Base-by-base conservation (phyloP, 2,329 filamentous ascomycete species). In the Botrytis sinoallii region DNA sequence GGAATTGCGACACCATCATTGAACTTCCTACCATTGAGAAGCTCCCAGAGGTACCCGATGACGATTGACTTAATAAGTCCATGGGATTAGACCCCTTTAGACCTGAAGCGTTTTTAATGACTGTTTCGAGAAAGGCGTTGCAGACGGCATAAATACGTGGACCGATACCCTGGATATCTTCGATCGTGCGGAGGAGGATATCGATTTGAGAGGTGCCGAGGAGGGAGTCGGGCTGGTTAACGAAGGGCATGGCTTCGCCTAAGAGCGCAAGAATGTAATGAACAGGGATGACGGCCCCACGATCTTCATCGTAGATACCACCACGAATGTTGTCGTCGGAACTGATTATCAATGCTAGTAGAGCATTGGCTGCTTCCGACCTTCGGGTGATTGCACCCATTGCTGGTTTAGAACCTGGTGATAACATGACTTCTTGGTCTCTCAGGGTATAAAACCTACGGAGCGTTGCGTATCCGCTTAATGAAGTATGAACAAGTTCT, bases 401-500 rank as follows among this genome's bases (percentile, higher is more conserved):
- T 35, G 75, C 82, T 9, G 85, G 82, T 67, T 82, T 84, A 71
- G 82, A 78, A 42, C 81, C 82, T 38, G 83, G 80, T 63, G 79
- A 75, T 16, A 83, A 75, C 8, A 82, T 76, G 7, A 86, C 76
- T n/a, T 87, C 85, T 78, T 89, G 88, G 79, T 98, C 95, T 67
- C 95, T 90, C n/a, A 95, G 87, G 75, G 95, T 92, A 82, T 97
- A 98, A 84, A 95, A 98, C 77, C 91, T 92, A 52, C 95, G 92
- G 32, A 98, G 86, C 0, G 94, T 97, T 35, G 95, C 95, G 80
- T 98, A 98, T 35, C 95, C 95, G 81, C 93, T 96, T 16, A 98
- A 89, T 83, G 95, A 92, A 75, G 92, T 92, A 65, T 95, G 93
- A 4, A 98, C 86, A 18, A 97, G 88, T 77, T 93, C 88, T 14